Base-by-base conservation (phyloP, 169 alveolate genomes). In the Plasmodium coatneyi region DNA sequence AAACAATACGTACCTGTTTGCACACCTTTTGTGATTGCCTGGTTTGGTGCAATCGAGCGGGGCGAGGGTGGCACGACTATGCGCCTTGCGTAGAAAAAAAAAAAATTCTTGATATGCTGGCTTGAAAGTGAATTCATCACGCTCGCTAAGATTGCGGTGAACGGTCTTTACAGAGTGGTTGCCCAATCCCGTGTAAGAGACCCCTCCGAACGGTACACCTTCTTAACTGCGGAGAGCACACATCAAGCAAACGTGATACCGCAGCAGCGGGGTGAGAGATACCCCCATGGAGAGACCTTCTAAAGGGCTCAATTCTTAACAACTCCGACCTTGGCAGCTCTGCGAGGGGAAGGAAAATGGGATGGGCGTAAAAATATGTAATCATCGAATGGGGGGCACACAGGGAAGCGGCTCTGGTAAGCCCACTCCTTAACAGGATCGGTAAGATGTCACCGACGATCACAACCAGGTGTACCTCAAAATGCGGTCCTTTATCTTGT, bases 401-500 rank as follows among this genome's bases (percentile, higher is more conserved):
- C n/a, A 66, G 32, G 19, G n/a, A 0, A 66, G 10, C 14, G 36
- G 16, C 76, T 7, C 36, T n/a, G 41, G 39, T 66, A 4, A 19
- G 36, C 0, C 6, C 1, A 71, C 60, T 49, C 6, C 22, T 14
- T 14, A 49, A 49, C 60, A 49, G 0, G 22, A 3, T 14, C 12
- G 1, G 60, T 49, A 49, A 49, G 14, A 49, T 22, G 22, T 49
- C 60, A 0, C 19, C 0, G 60, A 9, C 14, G 81, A 60, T 25
- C 95, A 95, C 25, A 97, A 97, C 43, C 92, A 82, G 39, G 92
- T 82, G 39, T 97, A 96, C 94, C 99, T 93, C 49, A 98, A 96
- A 3, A 97, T 94, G 25, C 99, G 92, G 14, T 97, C 98, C 25
- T 98, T 97, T 34, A 98, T 98, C 89, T 81, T 97, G 96, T 98